These are phyloP conservation scores for Thecaphora thlaspeos DNA, from an alignment of 1,284 basidiomycete genomes.

Conservation along the genomic window DNA sequence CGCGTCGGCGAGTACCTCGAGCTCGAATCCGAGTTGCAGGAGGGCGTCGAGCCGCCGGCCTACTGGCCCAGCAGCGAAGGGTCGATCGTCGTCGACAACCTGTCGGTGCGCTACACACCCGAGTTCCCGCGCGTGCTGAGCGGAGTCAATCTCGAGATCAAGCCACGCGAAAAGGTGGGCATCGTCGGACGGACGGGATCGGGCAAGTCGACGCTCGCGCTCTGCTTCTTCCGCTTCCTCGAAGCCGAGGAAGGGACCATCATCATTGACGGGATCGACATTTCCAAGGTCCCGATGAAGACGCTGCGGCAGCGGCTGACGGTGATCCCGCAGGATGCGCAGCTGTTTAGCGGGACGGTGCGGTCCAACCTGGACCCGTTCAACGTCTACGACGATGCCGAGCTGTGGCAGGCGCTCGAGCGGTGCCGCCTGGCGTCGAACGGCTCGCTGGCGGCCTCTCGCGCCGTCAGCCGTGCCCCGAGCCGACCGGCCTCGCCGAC, in stretches of 20 bases:
- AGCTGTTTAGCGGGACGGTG: slow-evolving; percentile 54
- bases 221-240: slow-evolving; percentile 92
- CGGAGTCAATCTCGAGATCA: slow-evolving; percentile 48
- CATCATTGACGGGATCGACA: slow-evolving; percentile 81
- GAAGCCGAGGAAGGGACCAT: slow-evolving; percentile 80
- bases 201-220: slow-evolving; percentile 83
- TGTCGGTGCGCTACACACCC: slow-evolving; percentile 55
- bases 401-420: slow-evolving; percentile 63
- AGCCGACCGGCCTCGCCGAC: slow-evolving; percentile 33
- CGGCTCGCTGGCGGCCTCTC: slow-evolving; percentile 21
- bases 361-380: slow-evolving; percentile 65
- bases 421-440: slow-evolving; percentile 59
- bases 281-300: slow-evolving; percentile 79
- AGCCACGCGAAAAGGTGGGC: slow-evolving; percentile 56
- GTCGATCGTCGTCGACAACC: slow-evolving; percentile 48
- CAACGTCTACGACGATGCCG: slow-evolving; percentile 69
- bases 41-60: slow-evolving; percentile 51
- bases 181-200: slow-evolving; percentile 69
- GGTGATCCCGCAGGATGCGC: slow-evolving; percentile 84
- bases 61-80: slow-evolving; percentile 56
- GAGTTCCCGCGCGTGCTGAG: slow-evolving; percentile 55
- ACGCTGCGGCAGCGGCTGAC: slow-evolving; percentile 78
- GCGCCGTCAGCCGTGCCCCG: slow-evolving; percentile 27
- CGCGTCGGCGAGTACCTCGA: slow-evolving; percentile 55
- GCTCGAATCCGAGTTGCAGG: slow-evolving; percentile 42